These are phyloP conservation scores for Candolleomyces aberdarensis DNA, from an alignment of 768 basidiomycete genomes.

Conservation along the genomic window DNA sequence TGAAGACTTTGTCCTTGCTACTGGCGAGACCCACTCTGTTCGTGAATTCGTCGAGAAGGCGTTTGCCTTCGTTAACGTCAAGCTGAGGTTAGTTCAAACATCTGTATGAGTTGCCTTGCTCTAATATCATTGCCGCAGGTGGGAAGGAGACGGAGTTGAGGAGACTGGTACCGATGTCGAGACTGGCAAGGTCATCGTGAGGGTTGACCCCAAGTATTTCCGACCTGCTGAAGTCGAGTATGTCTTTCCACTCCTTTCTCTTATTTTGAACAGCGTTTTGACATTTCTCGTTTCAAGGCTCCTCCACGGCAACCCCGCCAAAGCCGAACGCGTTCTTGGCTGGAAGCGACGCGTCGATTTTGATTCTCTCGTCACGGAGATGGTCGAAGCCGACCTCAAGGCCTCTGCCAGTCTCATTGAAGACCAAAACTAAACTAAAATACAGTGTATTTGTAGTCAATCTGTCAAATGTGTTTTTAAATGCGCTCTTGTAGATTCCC, in stretches of 20 bases:
- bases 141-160: constrained; percentile 72
- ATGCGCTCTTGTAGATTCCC: too few relatives aligned
- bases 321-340: constrained; percentile 84
- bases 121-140: constrained; percentile 38
- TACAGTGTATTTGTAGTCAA: background rate
- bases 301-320: constrained; percentile 82
- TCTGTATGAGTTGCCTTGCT: constrained; percentile 1
- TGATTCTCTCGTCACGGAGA: constrained; percentile 83
- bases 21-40: constrained; percentile 93
- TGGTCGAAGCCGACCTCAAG: constrained; percentile 82
- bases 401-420: constrained; percentile 73
- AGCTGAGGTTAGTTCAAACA: constrained; percentile 51
- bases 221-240: constrained; percentile 94
- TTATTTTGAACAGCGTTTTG: background rate
- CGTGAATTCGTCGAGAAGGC: constrained; percentile 91
- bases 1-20: constrained; percentile 93
- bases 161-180: constrained; percentile 75
- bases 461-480: too few relatives aligned
- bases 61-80: constrained; percentile 64
- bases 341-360: constrained; percentile 90
- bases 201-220: constrained; percentile 88
- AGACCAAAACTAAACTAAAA: constrained; percentile 65
- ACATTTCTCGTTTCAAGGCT: constrained; percentile 42
- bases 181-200: constrained; percentile 72
- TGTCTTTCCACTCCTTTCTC: constrained; percentile 27